phyloP scores from a whole-genome alignment of 148 eudicot species.

The Vaccinium darrowii region DNA sequence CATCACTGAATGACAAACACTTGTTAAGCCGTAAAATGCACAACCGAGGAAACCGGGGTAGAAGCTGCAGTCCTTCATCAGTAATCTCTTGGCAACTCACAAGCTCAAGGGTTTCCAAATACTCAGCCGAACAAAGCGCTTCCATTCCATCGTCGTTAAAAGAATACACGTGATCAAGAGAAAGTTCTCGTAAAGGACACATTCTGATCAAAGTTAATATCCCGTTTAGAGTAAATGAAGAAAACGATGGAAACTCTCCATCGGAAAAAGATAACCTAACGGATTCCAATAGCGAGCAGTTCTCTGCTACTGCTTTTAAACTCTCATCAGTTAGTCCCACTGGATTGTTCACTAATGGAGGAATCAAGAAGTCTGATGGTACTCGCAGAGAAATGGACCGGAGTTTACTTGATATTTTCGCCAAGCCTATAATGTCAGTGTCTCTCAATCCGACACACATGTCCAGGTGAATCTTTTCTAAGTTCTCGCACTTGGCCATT shows the following conservation, averaged over 20 bases:
- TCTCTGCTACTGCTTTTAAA: constrained; percentile 61
- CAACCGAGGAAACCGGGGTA: constrained; percentile 43
- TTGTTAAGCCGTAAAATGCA: constrained; percentile 54
- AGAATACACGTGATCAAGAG: constrained; percentile 66
- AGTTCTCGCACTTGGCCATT: constrained; percentile 60
- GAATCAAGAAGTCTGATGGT: constrained; percentile 70
- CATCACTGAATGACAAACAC: constrained; percentile 78
- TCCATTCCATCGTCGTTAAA: constrained; percentile 78
- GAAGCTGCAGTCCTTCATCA: constrained; percentile 72
- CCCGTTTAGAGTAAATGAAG: constrained; percentile 64
- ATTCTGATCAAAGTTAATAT: constrained; percentile 46
- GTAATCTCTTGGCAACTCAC: constrained; percentile 81
- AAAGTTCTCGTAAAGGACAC: constrained; percentile 71
- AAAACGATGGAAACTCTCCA: constrained; percentile 75
- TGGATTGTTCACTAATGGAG: constrained; percentile 55
- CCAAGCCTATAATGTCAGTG: constrained; percentile 62
- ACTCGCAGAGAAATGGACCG: constrained; percentile 65
- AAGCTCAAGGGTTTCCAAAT: constrained; percentile 66
- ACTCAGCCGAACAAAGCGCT: constrained; percentile 51
- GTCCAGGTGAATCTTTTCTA: constrained; percentile 73
- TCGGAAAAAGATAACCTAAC: constrained; percentile 64
- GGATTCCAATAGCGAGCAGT: constrained; percentile 61
- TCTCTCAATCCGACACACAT: constrained; percentile 84
- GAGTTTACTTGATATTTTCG: constrained; percentile 53
- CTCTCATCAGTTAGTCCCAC: constrained; percentile 72